Evolutionary conservation across 352 stramenopile species (phyloP).

Genomic region (Pythium volutum): DNA sequence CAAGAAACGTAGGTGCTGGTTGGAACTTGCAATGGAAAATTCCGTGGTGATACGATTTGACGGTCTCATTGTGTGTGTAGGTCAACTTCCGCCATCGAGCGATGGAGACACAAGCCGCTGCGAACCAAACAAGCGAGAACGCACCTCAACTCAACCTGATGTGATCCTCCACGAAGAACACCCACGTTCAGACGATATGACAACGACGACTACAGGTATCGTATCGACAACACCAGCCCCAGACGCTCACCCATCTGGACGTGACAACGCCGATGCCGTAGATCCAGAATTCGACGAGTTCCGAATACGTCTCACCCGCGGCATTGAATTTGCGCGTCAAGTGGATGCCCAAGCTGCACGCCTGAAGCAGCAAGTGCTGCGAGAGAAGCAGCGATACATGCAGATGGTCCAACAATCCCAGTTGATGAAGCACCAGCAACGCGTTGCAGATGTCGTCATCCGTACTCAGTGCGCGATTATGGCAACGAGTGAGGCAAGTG

Average conservation of each 20-base stretch:
- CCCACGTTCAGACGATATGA: not conserved
- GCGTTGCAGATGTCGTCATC: conserved; percentile 54
- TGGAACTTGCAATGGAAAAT: not conserved
- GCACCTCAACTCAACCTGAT: not conserved
- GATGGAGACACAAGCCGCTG: not conserved
- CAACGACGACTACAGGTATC: not conserved
- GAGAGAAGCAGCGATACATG: conserved; percentile 52
- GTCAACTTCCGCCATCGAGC: conserved; percentile 9
- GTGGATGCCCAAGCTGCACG: conserved; percentile 37
- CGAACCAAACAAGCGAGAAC: conserved; percentile 17
- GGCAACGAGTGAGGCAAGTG: conserved; percentile 32
- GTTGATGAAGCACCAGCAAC: conserved; percentile 54
- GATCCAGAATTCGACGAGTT: conserved; percentile 44
- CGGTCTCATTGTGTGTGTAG: conserved; percentile 3
- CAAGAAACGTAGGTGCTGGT: conserved; percentile 24
- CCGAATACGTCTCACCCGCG: conserved; percentile 64
- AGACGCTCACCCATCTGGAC: not conserved
- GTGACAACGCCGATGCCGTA: not conserved
- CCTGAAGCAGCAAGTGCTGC: conserved; percentile 30
- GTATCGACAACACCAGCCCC: not conserved
- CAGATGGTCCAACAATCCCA: conserved; percentile 35
- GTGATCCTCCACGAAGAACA: not conserved
- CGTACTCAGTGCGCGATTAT: conserved; percentile 58
- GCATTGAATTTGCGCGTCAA: conserved; percentile 37
- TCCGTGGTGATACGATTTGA: not conserved